Evolutionary conservation across 2,329 filamentous ascomycete species (phyloP).

Genomic region (Setomelanomma holmii): DNA sequence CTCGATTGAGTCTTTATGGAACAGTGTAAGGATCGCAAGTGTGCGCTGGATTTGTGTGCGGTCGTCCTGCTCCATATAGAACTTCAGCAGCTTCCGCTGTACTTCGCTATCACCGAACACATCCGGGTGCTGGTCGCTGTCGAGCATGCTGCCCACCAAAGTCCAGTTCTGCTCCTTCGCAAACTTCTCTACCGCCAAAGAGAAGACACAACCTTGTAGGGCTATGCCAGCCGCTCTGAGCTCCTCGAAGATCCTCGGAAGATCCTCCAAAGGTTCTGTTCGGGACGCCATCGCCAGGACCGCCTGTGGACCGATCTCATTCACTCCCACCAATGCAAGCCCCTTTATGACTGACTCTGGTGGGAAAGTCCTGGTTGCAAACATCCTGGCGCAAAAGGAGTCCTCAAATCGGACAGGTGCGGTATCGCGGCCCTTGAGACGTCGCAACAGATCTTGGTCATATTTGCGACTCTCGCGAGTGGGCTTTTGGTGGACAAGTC

Average conservation of each 20-base stretch:
- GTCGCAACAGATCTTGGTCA: constrained; percentile 42
- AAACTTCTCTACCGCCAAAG: constrained; percentile 69
- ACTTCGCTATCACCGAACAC: constrained; percentile 63
- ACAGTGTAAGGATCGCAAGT: constrained; percentile 60
- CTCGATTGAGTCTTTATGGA: constrained; percentile 43
- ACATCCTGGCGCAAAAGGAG: constrained; percentile 76
- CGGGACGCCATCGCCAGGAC: constrained; percentile 78
- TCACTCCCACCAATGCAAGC: constrained; percentile 73
- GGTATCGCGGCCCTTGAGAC: constrained; percentile 51
- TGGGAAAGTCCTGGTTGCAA: constrained; percentile 77
- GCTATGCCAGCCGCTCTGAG: constrained; percentile 69
- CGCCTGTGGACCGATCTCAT: constrained; percentile 75
- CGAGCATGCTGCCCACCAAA: constrained; percentile 60
- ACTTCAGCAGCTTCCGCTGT: constrained; percentile 62
- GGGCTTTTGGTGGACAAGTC: constrained; percentile 9
- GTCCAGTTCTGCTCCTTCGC: constrained; percentile 63
- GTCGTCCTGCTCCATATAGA: constrained; percentile 60
- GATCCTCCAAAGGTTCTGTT: constrained; percentile 61
- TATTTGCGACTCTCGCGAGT: constrained; percentile 19
- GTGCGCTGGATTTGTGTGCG: constrained; percentile 62
- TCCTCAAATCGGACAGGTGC: constrained; percentile 62
- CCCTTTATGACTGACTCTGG: constrained; percentile 75
- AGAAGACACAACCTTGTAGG: constrained; percentile 69
- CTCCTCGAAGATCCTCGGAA: constrained; percentile 66
- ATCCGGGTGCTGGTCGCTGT: constrained; percentile 71